Percentiles rank a stretch among this genome's conserved stretches.
Evolutionary conservation across 78 protist species (phyloP).

Genomic region (Tieghemostelium lacteum): DNA sequence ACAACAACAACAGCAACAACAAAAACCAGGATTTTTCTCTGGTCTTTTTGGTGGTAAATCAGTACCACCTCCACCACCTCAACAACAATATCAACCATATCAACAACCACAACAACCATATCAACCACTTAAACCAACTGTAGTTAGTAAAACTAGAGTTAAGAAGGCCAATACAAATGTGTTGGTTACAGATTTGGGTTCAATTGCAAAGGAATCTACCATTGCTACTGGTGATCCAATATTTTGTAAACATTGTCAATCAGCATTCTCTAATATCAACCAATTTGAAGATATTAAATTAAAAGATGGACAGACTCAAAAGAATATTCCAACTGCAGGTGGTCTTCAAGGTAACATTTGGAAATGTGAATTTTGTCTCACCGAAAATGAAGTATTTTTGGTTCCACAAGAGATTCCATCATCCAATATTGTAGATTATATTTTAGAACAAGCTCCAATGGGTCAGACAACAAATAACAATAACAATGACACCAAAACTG

Average conservation of each 20-base stretch:
- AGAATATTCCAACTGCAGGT: conserved; percentile 45
- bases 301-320: conserved; percentile 2
- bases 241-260: conserved; percentile 56
- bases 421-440: conserved; percentile 68
- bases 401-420: conserved; percentile 68
- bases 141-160: neutral
- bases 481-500: neutral
- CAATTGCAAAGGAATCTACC: conserved; percentile 41
- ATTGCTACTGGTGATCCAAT: conserved; percentile 82
- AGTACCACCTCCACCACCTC: neutral
- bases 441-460: conserved; percentile 24
- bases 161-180: conserved; percentile 74
- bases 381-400: conserved; percentile 12
- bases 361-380: conserved; percentile 84
- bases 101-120: too few relatives aligned
- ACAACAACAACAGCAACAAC: conserved; percentile 7
- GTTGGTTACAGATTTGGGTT: conserved; percentile 26
- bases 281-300: neutral
- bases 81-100: neutral
- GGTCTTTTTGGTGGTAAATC: neutral
- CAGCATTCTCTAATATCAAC: conserved; percentile 38
- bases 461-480: neutral
- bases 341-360: conserved; percentile 33
- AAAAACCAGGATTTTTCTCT: neutral
- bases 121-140: neutral